phyloP scores from a whole-genome alignment of 306 rosid species.

The Nissolia schottii region DNA sequence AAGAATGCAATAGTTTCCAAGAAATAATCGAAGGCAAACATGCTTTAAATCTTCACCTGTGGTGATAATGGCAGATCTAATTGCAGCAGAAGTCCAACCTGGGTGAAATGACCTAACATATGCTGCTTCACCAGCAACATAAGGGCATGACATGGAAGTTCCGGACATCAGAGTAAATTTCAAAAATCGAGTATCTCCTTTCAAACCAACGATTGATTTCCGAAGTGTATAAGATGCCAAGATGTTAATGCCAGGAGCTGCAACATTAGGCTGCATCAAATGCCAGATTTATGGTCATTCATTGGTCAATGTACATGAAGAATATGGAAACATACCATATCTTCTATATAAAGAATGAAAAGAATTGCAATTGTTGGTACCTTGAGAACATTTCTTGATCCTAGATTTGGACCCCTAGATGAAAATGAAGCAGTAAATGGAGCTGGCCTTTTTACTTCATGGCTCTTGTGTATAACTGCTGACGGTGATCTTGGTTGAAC shows the following conservation, averaged over 20 bases:
- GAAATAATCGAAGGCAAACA: no score
- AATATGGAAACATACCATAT: neutral
- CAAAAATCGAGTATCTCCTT: constrained; percentile 76
- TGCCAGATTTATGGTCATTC: neutral
- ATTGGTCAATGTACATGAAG: neutral
- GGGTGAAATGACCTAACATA: constrained; percentile 90
- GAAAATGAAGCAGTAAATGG: constrained; percentile 85
- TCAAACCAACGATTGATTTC: constrained; percentile 58
- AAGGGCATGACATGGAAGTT: constrained; percentile 97
- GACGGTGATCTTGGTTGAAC: constrained; percentile 50
- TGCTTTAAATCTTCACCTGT: constrained; percentile 40
- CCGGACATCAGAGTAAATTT: constrained; percentile 80
- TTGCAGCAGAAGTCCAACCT: constrained; percentile 73
- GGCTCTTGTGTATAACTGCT: constrained; percentile 61
- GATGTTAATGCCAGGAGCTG: constrained; percentile 80
- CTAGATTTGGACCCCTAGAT: constrained; percentile 78
- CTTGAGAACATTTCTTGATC: constrained; percentile 62
- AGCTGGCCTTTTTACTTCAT: constrained; percentile 39
- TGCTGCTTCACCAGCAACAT: constrained; percentile 81
- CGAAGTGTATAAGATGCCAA: constrained; percentile 71
- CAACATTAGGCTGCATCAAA: constrained; percentile 71
- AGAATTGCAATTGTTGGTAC: constrained; percentile 29
- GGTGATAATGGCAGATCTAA: constrained; percentile 72
- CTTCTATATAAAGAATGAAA: neutral
- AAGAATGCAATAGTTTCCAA: neutral